phyloP scores from a whole-genome alignment of 2,329 filamentous ascomycete genomes.

The Aulographum hederae region DNA sequence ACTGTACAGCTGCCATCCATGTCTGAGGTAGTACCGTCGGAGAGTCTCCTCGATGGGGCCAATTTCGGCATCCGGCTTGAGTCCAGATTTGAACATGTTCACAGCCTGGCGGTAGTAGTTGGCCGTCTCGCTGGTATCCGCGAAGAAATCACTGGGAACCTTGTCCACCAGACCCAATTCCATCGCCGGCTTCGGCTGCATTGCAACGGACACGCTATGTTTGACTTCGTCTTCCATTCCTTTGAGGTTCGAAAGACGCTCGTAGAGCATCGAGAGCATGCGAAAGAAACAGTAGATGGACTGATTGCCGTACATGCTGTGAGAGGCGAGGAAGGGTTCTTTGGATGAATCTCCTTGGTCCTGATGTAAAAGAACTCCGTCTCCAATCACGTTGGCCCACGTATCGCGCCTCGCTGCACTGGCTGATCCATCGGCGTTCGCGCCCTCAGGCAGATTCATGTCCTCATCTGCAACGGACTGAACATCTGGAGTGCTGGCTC shows the following conservation, averaged over 20 bases:
- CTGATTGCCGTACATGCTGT: constrained; percentile 79
- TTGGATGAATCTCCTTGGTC: too few species aligned
- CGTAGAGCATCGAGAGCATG: constrained; percentile 81
- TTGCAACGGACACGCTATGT: constrained; percentile 55
- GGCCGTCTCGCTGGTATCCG: constrained; percentile 40
- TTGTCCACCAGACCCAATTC: constrained; percentile 74
- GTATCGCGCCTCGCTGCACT: background rate
- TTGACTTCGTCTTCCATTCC: constrained; percentile 54
- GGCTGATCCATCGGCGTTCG: background rate
- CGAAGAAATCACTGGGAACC: constrained; percentile 56
- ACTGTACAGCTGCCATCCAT: constrained; percentile 85
- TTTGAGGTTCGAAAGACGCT: constrained; percentile 69
- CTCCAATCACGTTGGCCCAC: background rate
- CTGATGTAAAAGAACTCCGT: too few species aligned
- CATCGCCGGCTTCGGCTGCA: constrained; percentile 60
- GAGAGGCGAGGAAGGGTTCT: constrained; percentile 60
- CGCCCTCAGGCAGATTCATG: constrained; percentile 20
- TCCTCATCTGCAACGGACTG: constrained; percentile 66
- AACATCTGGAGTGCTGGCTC: constrained; percentile 75
- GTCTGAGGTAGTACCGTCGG: constrained; percentile 76
- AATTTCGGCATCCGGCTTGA: constrained; percentile 68
- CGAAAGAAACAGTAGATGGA: constrained; percentile 90
- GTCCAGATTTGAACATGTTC: constrained; percentile 69
- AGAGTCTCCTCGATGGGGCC: constrained; percentile 75
- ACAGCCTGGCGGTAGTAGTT: constrained; percentile 78